Evolutionary conservation across 208 protist genomes (phyloP), one percentile per base, ranked within the genome.

Genomic region (Angomonas ambiguus): DNA sequence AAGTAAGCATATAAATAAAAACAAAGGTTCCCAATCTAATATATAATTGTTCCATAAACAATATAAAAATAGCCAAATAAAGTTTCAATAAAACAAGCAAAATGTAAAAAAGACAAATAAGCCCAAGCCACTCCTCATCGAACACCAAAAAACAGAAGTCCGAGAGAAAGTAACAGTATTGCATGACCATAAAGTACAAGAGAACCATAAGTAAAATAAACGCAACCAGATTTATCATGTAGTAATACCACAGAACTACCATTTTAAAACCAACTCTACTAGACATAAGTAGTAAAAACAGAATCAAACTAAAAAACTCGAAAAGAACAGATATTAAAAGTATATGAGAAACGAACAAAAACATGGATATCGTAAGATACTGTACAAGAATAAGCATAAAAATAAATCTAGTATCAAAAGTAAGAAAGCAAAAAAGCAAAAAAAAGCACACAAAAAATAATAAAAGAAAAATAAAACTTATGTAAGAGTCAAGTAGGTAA

Each of bases 241-340:
- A 93, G 73, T 93, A 93, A 75, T 93, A 93, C 63, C 87, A 93
- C 69, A 93, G 77, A 31, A 90, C 62, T 51, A 93, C 58, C 62
- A 93, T 87, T 81, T 93, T 93, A 82, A 88, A 93, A 16, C 87
- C 87, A 88, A 93, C 88, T 77, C 87, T 76, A 77, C 80, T 88
- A 69, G 83, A 87, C 28, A 89, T 80, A 59, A 93, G 69, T 66
- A 93, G 69, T 64, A 93, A 69, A 82, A 93, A 93, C 48, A 93
- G 49, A 33, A 93, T 61, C 58, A 93, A 72, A 76, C 83, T 93
- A 78, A 93, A 93, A 55, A 93, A 32, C 80, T 93, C 87, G 82
- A 93, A 93, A 62, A 93, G 67, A 55, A 93, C 73, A 57, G 83
- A 89, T 51, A 93, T 87, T 71, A 88, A 77, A 66, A 93, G 72